phyloP scores from a whole-genome alignment of 2,329 filamentous ascomycete species.

The Pseudogymnoascus sp. region DNA sequence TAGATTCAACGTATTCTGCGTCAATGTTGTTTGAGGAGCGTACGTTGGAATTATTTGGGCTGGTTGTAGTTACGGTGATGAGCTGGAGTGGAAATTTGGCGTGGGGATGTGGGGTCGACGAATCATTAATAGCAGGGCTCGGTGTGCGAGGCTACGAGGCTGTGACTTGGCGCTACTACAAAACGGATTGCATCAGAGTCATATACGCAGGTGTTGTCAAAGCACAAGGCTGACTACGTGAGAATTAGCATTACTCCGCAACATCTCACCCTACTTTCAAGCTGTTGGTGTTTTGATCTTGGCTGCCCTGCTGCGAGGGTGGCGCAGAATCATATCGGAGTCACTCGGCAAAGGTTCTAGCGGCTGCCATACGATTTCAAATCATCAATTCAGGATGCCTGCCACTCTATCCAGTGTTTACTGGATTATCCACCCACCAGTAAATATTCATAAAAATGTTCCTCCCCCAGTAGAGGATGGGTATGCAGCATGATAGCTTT shows the following conservation, averaged over 20 bases:
- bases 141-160: constrained; percentile 2
- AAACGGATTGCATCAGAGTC: neutral
- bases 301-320: neutral
- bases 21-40: neutral
- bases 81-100: constrained; percentile 5
- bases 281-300: neutral
- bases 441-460: neutral
- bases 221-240: neutral
- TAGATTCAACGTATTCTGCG: neutral
- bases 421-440: neutral
- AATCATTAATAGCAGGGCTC: constrained; percentile 7
- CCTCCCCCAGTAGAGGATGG: neutral
- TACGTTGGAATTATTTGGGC: neutral
- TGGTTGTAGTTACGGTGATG: neutral
- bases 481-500: constrained; percentile 5
- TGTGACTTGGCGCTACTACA: neutral
- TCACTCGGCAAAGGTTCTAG: constrained; percentile 1
- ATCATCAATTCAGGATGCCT: neutral
- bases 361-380: neutral
- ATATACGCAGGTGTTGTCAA: neutral
- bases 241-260: too few species aligned
- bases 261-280: neutral
- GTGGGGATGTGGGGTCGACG: constrained; percentile 7
- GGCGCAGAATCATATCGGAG: neutral
- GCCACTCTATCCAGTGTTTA: neutral